Base-by-base conservation (phyloP, 257 asterid species). In the Solanum tarijense region DNA sequence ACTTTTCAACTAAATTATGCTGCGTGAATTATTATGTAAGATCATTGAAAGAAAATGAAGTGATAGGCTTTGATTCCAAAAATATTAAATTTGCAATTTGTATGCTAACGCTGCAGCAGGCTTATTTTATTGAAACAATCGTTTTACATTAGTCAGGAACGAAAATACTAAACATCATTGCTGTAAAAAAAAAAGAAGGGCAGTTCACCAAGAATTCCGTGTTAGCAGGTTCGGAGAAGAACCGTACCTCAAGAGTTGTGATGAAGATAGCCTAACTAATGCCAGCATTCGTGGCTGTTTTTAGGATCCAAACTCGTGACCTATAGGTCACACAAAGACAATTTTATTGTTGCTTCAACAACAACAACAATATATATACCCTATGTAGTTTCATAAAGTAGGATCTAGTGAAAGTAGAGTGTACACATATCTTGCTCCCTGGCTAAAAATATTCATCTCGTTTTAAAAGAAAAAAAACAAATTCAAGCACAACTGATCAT, bases 201-300 rank as follows among this genome's bases (percentile, higher is more conserved):
- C 21, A 48, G 60, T 14, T 48, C 60, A 48, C 60, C 7, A 46
- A 65, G 16, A 5, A n/a, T 65, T 9, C 7, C 8, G 2, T 2
- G 4, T 65, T 25, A 65, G 18, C 16, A 25, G 4, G 18, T 65
- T 65, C 2, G 1, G 32, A 9, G 7, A 65, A n/a, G 31, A 5
- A 2, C 5, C 3, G 2, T 5, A n/a, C 1, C 0, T n/a, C 2
- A 11, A n/a, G 16, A n/a, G 16, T 7, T n/a, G 32, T 65, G 32
- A 65, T 65, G 4, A 23, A n/a, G 7, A 23, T 9, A 62, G 5
- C 3, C 1, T n/a, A n/a, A n/a, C 32, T 62, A 62, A 65, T 65
- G 14, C 7, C n/a, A 65, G 16, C 3, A 65, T n/a, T 65, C 10
- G 7, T 65, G 16, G 5, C 3, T n/a, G 0, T 0, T 65, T 65